phyloP scores from a whole-genome alignment of 768 basidiomycete species.

The Phylloporus scabripes region DNA sequence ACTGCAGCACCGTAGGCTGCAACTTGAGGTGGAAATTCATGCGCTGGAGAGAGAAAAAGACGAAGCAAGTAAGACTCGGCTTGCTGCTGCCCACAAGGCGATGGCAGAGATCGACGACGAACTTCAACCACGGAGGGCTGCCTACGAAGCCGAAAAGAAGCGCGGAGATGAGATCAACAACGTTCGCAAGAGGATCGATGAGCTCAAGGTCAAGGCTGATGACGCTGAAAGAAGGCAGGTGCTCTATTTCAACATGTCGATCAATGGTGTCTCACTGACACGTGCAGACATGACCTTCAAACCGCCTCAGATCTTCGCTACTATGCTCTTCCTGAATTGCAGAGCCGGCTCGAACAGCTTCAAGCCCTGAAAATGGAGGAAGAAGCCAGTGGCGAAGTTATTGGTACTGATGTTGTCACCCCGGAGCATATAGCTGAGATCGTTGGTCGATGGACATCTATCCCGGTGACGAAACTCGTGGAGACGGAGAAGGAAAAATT shows the following conservation, averaged over 20 bases:
- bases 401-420: constrained; percentile 65
- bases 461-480: constrained; percentile 83
- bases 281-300: constrained; percentile 55
- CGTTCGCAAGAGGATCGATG: constrained; percentile 79
- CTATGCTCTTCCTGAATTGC: constrained; percentile 87
- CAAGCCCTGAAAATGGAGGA: constrained; percentile 74
- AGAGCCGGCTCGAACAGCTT: constrained; percentile 61
- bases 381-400: constrained; percentile 41
- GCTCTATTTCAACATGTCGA: background rate
- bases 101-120: constrained; percentile 83
- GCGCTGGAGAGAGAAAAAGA: constrained; percentile 93
- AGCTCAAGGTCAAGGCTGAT: constrained; percentile 85
- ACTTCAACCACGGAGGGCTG: constrained; percentile 73
- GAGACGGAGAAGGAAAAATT: constrained; percentile 91
- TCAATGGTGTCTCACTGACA: background rate
- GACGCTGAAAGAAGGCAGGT: constrained; percentile 83
- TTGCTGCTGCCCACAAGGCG: constrained; percentile 65
- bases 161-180: constrained; percentile 75
- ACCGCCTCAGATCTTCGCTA: constrained; percentile 86
- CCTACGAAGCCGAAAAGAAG: constrained; percentile 83
- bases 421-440: constrained; percentile 92
- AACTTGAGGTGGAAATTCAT: constrained; percentile 92
- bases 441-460: constrained; percentile 88
- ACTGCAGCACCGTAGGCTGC: constrained; percentile 81
- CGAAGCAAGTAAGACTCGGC: constrained; percentile 76